Base-by-base conservation (phyloP, 2,329 filamentous ascomycete species). In the Onygena corvina region DNA sequence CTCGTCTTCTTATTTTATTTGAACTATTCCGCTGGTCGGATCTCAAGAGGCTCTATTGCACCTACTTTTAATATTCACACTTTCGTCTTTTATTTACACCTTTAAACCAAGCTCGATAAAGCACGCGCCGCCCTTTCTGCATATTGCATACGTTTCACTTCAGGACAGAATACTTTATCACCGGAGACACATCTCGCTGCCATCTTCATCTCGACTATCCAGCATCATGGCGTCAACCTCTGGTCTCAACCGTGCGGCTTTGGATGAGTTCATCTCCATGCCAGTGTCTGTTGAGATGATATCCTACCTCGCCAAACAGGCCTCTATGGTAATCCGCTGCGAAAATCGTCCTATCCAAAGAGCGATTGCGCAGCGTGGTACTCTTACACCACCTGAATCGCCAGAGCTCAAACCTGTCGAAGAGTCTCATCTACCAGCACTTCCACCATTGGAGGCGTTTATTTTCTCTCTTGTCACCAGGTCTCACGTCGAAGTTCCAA, bases 401-500 rank as follows among this genome's bases (percentile, higher is more conserved):
- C 77, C 79, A 50, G 75, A 76, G 11, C 69, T 76, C 57, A 64
- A 73, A 53, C 57, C 65, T 20, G 57, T 63, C 23, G 58, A 64
- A 53, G 57, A 59, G 23, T 42, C 58, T 74, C 63, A 56, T 70
- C 56, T 73, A 61, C 59, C 72, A 59, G 57, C 70, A 55, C 55
- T 98, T 27, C 92, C 92, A 2, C 82, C 84, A 0, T 73, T 96
- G 30, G 86, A 94, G 67, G 78, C 81, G 51, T 98, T 96, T 75
- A 96, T 98, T 70, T 83, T 80, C 46, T 87, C 88, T 55, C 77
- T 98, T 25, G 89, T 96, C 53, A 80, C 86, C 62, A 84, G 85
- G 53, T 96, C 90, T 57, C 94, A 95, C 66, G 92, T 96, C 25
- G 90, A 96, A 74, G 89, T 95, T 48, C 86, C 92, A 9, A 98